phyloP scores from a whole-genome alignment of 768 basidiomycete species.

The Strobilomyces dryophilus region DNA sequence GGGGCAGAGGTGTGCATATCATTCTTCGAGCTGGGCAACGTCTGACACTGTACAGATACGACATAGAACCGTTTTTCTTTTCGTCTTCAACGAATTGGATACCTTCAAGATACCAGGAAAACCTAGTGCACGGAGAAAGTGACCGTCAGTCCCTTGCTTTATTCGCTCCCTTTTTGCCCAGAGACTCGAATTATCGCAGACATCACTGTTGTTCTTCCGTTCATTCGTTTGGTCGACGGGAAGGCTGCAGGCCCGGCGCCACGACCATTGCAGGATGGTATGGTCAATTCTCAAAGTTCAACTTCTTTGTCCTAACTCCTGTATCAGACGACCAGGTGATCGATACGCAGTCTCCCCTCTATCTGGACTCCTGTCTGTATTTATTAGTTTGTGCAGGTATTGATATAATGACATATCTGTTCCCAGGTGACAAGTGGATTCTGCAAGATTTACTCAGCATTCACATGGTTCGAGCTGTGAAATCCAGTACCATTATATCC shows the following conservation, averaged over 20 bases:
- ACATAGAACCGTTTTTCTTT: constrained; percentile 63
- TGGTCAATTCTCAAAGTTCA: too few species aligned
- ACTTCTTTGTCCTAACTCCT: background rate
- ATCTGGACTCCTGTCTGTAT: constrained; percentile 30
- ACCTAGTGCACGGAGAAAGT: constrained; percentile 33
- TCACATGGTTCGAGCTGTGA: constrained; percentile 42
- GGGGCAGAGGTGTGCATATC: constrained; percentile 43
- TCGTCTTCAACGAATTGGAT: constrained; percentile 65
- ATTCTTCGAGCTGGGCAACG: background rate
- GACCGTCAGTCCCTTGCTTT: constrained; percentile 46
- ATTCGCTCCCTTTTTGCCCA: constrained; percentile 15
- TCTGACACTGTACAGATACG: constrained; percentile 33
- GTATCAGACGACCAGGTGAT: constrained; percentile 32
- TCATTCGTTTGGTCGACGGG: constrained; percentile 38
- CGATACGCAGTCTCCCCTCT: constrained; percentile 49
- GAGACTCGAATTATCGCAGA: constrained; percentile 32
- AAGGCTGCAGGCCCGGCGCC: background rate
- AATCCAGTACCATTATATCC: constrained; percentile 24
- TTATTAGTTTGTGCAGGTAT: background rate
- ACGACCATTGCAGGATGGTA: background rate
- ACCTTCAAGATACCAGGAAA: constrained; percentile 60
- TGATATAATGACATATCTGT: constrained; percentile 1
- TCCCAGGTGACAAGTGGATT: constrained; percentile 18
- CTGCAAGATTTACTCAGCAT: constrained; percentile 48
- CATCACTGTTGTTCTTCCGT: constrained; percentile 53